Base-by-base conservation (phyloP, 495 filamentous ascomycete species). In the Penicillium chermesinum region DNA sequence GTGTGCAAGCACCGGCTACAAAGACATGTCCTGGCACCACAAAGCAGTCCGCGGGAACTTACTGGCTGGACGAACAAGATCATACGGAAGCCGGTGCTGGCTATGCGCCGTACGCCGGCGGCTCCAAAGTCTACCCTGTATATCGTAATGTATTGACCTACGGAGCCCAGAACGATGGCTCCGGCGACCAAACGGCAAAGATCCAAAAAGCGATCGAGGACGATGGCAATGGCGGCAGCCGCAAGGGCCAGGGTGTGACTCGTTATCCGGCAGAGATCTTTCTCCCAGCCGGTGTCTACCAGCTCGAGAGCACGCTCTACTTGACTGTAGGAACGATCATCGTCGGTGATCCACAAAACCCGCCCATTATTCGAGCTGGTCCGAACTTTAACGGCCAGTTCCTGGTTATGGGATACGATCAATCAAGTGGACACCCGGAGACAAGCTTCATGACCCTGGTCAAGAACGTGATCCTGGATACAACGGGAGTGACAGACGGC, bases 101-200 rank as follows among this genome's bases (percentile, higher is more conserved):
- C 2, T 61, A 62, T 20, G 70, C 68, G 2, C 73, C 76, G 1
- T 73, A 69, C 37, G 52, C 58, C 18, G 48, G 41, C 15, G 53
- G 49, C 14, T 62, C 72, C 30, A 46, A 55, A 13, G 42, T 45
- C 0, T 84, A 80, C 43, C 66, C 76, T 1, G 75, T 83, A 0
- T 83, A 79, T 48, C 70, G 81, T 5, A 80, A 81, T 41, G 78
- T 73, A 0, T 71, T 75, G 40, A 62, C 73, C 30, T 84, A 79
- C 55, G 69, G 66, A 1, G 80, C 77, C 4, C 63, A 61, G 40
- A 71, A 66, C 22, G 66, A 77, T 18, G 75, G 76, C 2, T 64
- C 41, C 0, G 62, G 64, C 13, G 71, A 80, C 39, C 76, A 80
- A 44, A 76, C 73, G 6, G 48, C 60, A 9, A 61, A 44, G 2